Evolutionary conservation across 495 filamentous ascomycete species (phyloP), one percentile per base, ranked within the genome.

Genomic region (Bacidia gigantensis): DNA sequence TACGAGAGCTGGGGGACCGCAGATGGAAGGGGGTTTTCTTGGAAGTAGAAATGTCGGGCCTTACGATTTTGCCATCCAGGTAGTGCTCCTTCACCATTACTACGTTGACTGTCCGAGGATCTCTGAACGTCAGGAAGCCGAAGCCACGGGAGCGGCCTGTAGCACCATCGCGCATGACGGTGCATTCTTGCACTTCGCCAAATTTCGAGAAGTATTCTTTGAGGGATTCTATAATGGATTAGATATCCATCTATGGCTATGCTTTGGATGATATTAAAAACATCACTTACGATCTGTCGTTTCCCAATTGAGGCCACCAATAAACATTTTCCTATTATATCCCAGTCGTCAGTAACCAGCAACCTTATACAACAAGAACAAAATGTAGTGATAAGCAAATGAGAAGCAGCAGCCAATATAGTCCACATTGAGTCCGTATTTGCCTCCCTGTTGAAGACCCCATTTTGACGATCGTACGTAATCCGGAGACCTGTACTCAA

Each of bases 71-170:
- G 48, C 93, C 92, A 68, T 98, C 92, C 14, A 98, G 74, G 60
- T 88, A 94, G 66, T 98, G 92, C 63, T 98, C 92, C 72, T 97
- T 97, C 56, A 97, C 92, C 92, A 98, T 98, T 35, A 98, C 92
- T 57, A 89, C 94, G 64, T 98, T 98, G 56, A 98, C 92, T 11
- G 87, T 94, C 66, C 90, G 92, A 18, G 92, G 85, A 62, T 98
- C 92, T 59, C 86, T 89, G 75, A 98, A 98, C 3, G 93, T 98
- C 51, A 98, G 74, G 67, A 98, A 98, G 14, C 92, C 92, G 59
- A 98, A 98, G 11, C 92, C 92, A 62, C 92, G 80, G 11, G 90
- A 96, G 51, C 92, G 83, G 25, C 93, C 93, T 22, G 84, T 93
- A 44, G 87, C 84, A 55, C 89, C 87, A 67, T 98, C 92, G 55